phyloP scores from a whole-genome alignment of 208 protist species.

The Spongospora subterranea region DNA sequence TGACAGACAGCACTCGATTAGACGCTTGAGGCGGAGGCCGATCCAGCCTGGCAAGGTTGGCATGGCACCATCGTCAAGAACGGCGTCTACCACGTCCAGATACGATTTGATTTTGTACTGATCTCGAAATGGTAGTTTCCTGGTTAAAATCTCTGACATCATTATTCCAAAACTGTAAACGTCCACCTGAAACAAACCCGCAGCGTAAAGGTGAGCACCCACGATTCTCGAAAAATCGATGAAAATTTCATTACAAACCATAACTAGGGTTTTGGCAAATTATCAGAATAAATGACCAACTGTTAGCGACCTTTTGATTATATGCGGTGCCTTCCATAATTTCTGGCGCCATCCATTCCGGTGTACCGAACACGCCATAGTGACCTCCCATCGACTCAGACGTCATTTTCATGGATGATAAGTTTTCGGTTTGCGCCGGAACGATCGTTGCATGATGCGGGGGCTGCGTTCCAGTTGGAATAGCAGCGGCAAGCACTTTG shows the following conservation, averaged over 20 bases:
- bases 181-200: constrained; percentile 12
- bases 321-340: constrained; percentile 56
- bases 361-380: constrained; percentile 47
- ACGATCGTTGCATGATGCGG: too few species aligned
- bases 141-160: constrained; percentile 47
- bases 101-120: constrained; percentile 57
- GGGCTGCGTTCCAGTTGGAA: not conserved
- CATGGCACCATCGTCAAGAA: constrained; percentile 56
- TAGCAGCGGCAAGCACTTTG: not conserved
- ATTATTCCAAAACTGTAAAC: constrained; percentile 54
- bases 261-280: too few species aligned
- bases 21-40: constrained; percentile 35
- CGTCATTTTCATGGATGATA: constrained; percentile 23
- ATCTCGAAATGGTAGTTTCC: constrained; percentile 46
- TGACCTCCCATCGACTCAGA: constrained; percentile 49
- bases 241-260: too few species aligned
- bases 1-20: constrained; percentile 32
- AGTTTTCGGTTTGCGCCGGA: too few species aligned
- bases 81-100: constrained; percentile 46
- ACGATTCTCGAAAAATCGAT: too few species aligned
- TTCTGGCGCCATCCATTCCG: constrained; percentile 47
- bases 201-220: too few species aligned
- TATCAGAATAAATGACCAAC: too few species aligned
- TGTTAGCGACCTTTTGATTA: constrained; percentile 33
- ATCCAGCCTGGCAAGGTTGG: constrained; percentile 26